Evolutionary conservation across 2,329 filamentous ascomycete genomes (phyloP).

Genomic region (Curvularia lunata): DNA sequence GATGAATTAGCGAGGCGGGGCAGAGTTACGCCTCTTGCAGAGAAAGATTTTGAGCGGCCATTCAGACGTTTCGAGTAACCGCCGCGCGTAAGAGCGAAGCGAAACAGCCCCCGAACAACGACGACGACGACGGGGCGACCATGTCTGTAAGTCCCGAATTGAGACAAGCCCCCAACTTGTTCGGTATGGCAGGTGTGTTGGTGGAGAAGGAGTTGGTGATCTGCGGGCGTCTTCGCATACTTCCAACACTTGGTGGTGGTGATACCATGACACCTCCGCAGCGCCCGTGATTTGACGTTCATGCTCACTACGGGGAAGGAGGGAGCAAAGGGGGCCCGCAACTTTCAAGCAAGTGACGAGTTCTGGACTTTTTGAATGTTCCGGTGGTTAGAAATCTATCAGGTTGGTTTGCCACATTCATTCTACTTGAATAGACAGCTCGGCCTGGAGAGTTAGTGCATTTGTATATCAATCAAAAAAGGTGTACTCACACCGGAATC

Average conservation of each 20-base stretch:
- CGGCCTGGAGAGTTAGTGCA: constrained; percentile 41
- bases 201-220: constrained; percentile 10
- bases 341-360: background rate
- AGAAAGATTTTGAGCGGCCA: constrained; percentile 11
- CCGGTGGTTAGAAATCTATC: background rate
- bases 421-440: constrained; percentile 32
- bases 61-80: constrained; percentile 21
- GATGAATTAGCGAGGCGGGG: constrained; percentile 11
- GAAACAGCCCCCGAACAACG: constrained; percentile 16
- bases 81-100: constrained; percentile 17
- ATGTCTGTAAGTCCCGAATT: constrained; percentile 7
- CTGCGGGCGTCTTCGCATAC: constrained; percentile 3
- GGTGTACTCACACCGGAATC: constrained; percentile 37
- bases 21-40: constrained; percentile 11
- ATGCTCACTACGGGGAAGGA: background rate
- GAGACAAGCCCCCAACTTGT: constrained; percentile 11
- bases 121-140: constrained; percentile 3
- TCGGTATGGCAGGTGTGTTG: constrained; percentile 4
- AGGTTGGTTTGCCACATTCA: background rate
- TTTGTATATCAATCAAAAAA: constrained; percentile 21
- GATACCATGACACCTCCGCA: background rate
- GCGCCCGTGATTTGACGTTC: constrained; percentile 2
- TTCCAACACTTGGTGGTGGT: constrained; percentile 5
- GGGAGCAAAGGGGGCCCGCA: background rate
- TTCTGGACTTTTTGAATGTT: background rate